Evolutionary conservation across 768 basidiomycete genomes (phyloP).

Genomic region (Suillus tomentosus): DNA sequence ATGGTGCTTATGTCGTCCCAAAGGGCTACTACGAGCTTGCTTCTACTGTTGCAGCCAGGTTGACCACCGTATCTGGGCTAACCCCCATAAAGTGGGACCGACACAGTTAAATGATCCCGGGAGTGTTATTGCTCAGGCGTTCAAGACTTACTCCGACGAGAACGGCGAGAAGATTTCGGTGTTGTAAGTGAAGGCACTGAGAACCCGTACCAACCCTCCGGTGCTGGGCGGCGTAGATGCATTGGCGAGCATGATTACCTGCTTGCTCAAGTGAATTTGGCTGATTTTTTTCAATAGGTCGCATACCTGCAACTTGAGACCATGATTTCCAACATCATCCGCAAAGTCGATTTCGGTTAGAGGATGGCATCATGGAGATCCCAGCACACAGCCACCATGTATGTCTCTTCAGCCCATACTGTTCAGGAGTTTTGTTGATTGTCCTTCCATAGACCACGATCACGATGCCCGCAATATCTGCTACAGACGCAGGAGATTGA

Average conservation of each 20-base stretch:
- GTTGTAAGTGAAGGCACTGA: conserved; percentile 95
- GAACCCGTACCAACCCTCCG: conserved; percentile 95
- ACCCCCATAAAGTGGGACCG: conserved; percentile 69
- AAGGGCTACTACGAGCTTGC: conserved; percentile 90
- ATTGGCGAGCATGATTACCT: conserved; percentile 71
- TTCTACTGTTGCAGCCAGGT: conserved; percentile 82
- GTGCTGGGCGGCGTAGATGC: conserved; percentile 93
- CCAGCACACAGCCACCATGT: conserved; percentile 92
- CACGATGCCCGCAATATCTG: conserved; percentile 75
- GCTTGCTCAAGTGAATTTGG: conserved; percentile 4
- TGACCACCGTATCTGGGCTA: conserved; percentile 82
- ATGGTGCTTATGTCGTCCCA: conserved; percentile 80
- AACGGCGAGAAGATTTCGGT: conserved; percentile 91
- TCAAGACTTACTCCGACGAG: conserved; percentile 72
- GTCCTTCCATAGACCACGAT: conserved; percentile 77
- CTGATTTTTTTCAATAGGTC: conserved; percentile 52
- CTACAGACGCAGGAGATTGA: conserved; percentile 66
- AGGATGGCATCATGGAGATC: conserved; percentile 47
- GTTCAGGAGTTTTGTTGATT: conserved; percentile 2
- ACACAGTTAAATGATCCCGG: conserved; percentile 83
- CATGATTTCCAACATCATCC: conserved; percentile 76
- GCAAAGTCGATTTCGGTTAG: conserved; percentile 75
- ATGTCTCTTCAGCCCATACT: conserved; percentile 33
- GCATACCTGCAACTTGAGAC: conserved; percentile 93
- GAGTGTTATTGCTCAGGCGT: conserved; percentile 79